phyloP scores from a whole-genome alignment of 495 filamentous ascomycete genomes.

The Penicillium odoratum region DNA sequence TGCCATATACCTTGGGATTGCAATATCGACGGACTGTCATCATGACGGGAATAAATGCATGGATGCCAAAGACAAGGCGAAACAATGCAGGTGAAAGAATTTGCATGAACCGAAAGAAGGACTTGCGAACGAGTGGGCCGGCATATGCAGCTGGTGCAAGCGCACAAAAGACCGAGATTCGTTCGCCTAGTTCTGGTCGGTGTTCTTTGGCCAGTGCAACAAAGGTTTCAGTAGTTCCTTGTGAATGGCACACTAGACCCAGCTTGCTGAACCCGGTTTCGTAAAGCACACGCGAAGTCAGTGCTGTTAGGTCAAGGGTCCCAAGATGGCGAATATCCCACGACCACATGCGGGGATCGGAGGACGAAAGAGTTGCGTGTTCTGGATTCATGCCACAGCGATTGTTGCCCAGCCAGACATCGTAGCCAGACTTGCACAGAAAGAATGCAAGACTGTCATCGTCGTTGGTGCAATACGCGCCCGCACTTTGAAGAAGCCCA shows the following conservation, averaged over 20 bases:
- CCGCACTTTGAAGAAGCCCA: conserved; percentile 82
- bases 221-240: conserved; percentile 89
- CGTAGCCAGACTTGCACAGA: conserved; percentile 89
- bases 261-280: conserved; percentile 84
- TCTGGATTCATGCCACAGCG: conserved; percentile 81
- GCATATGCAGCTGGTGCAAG: conserved; percentile 92
- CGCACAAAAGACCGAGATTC: conserved; percentile 88
- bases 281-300: conserved; percentile 78
- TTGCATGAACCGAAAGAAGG: conserved; percentile 92
- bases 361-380: conserved; percentile 66
- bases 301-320: conserved; percentile 82
- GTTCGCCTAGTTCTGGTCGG: conserved; percentile 80
- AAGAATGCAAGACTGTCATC: conserved; percentile 89
- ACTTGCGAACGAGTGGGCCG: conserved; percentile 79
- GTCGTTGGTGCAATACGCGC: conserved; percentile 89
- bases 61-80: conserved; percentile 84
- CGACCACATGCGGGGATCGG: conserved; percentile 92
- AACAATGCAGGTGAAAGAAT: conserved; percentile 75
- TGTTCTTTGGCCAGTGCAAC: conserved; percentile 91
- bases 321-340: conserved; percentile 98
- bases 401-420: conserved; percentile 96
- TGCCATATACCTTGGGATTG: conserved; percentile 70
- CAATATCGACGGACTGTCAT: conserved; percentile 74
- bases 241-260: conserved; percentile 83
- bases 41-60: conserved; percentile 95